phyloP scores from a whole-genome alignment of 2,329 filamentous ascomycete species.

The Septoria linicola region DNA sequence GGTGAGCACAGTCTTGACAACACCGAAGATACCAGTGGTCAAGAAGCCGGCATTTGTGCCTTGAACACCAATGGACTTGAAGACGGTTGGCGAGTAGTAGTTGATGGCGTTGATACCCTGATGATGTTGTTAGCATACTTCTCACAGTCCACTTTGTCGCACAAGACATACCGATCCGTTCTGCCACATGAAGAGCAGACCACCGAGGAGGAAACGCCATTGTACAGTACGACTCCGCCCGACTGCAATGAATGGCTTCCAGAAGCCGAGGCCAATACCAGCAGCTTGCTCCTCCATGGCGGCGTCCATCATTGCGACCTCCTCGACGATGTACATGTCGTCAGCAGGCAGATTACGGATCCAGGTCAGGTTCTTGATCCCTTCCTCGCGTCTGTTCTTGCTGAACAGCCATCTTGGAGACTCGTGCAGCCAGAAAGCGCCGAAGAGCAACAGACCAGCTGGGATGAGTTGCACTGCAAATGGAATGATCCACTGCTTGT shows the following conservation, averaged over 20 bases:
- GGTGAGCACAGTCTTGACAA: conserved; percentile 70
- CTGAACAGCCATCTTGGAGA: conserved; percentile 47
- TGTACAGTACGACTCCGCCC: conserved; percentile 58
- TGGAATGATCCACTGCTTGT: conserved; percentile 50
- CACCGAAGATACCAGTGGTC: conserved; percentile 74
- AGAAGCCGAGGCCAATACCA: conserved; percentile 69
- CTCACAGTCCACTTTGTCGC: too few relatives aligned
- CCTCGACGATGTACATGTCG: conserved; percentile 70
- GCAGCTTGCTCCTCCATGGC: conserved; percentile 64
- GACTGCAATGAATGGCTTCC: conserved; percentile 64
- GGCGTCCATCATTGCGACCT: conserved; percentile 67
- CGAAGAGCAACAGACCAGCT: conserved; percentile 56
- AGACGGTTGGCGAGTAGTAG: conserved; percentile 70
- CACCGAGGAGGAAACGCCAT: conserved; percentile 71
- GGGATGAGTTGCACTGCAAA: conserved; percentile 67
- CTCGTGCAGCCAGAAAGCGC: conserved; percentile 46
- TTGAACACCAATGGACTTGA: conserved; percentile 62
- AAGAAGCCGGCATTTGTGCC: conserved; percentile 60
- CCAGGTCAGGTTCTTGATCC: conserved; percentile 55
- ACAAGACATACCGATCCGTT: conserved; percentile 54
- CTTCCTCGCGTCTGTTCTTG: conserved; percentile 44
- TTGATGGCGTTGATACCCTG: conserved; percentile 74
- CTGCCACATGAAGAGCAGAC: conserved; percentile 75
- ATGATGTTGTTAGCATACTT: too few relatives aligned
- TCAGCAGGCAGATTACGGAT: conserved; percentile 58